Conservation (phyloP, 805 yeast species). For the Wickerhamiella allomyrinae region DNA sequence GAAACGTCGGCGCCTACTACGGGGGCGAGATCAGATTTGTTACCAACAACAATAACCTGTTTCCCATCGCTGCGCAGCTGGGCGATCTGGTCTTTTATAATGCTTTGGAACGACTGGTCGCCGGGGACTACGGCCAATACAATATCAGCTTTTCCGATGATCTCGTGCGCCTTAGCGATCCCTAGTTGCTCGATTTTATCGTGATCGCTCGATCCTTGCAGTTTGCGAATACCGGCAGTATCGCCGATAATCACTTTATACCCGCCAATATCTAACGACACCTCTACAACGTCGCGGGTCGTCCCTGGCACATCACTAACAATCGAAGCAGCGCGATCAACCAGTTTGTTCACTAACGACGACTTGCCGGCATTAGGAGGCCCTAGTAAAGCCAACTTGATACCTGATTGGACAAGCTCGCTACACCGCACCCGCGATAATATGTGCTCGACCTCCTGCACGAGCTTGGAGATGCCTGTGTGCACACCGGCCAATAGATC, state of each 20-base stretch:
- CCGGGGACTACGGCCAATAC: constrained; percentile 49
- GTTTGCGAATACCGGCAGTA: constrained; percentile 73
- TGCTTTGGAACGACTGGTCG: constrained; percentile 5
- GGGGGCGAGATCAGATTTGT: constrained; percentile 21
- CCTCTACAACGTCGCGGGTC: constrained; percentile 76
- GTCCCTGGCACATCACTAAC: constrained; percentile 91
- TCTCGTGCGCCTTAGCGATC: constrained; percentile 55
- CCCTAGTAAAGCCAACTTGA: constrained; percentile 60
- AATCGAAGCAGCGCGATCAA: constrained; percentile 71
- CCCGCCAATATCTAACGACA: constrained; percentile 69
- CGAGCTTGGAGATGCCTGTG: constrained; percentile 25
- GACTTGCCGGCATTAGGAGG: constrained; percentile 97
- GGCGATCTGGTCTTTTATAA: constrained; percentile 11
- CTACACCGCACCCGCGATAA: constrained; percentile 5
- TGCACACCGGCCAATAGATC: constrained; percentile 27
- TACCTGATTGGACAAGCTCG: constrained; percentile 56
- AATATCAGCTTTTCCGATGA: constrained; percentile 48
- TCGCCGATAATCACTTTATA: constrained; percentile 75
- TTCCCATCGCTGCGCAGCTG: constrained; percentile 10
- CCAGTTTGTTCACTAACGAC: constrained; percentile 62
- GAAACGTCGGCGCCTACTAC: not conserved
- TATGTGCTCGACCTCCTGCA: not conserved
- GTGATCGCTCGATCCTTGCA: constrained; percentile 4
- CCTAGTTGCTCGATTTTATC: constrained; percentile 69
- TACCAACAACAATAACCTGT: constrained; percentile 20